phyloP scores from a whole-genome alignment of 257 asterid species.

The Datura wrightii region DNA sequence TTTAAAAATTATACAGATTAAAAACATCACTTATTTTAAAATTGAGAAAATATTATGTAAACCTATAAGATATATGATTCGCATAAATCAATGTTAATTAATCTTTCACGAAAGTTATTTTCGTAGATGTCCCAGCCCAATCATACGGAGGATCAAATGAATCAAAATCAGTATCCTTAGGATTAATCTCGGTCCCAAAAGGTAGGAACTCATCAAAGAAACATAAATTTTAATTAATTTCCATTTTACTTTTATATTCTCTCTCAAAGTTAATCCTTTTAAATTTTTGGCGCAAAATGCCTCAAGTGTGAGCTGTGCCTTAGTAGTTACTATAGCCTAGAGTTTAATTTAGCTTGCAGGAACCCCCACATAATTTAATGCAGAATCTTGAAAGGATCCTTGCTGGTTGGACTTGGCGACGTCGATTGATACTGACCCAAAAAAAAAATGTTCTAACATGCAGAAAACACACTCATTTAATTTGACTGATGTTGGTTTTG shows the following conservation, averaged over 20 bases:
- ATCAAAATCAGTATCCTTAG: not conserved
- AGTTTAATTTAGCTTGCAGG: not conserved
- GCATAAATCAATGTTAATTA: not conserved
- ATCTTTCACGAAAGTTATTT: not conserved
- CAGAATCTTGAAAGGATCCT: slow-evolving; percentile 14
- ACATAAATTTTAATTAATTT: not conserved
- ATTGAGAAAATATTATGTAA: not conserved
- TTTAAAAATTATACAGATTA: too few species aligned
- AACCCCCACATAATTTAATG: not conserved
- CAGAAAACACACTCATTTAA: slow-evolving; percentile 32
- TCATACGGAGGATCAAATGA: not conserved
- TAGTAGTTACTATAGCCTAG: not conserved
- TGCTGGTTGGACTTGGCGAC: not conserved
- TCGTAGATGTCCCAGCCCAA: not conserved
- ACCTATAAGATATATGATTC: not conserved
- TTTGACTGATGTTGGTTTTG: slow-evolving; percentile 16
- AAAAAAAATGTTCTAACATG: slow-evolving; percentile 25
- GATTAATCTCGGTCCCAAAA: not conserved
- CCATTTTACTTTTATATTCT: not conserved
- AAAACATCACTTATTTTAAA: too few species aligned
- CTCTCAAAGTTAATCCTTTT: not conserved
- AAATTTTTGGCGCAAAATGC: not conserved
- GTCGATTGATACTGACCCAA: not conserved
- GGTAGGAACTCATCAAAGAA: not conserved
- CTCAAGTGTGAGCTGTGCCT: not conserved